These are phyloP conservation scores for Colletotrichum cuscutae DNA, from an alignment of 2,329 filamentous ascomycete genomes.

Conservation along the genomic window DNA sequence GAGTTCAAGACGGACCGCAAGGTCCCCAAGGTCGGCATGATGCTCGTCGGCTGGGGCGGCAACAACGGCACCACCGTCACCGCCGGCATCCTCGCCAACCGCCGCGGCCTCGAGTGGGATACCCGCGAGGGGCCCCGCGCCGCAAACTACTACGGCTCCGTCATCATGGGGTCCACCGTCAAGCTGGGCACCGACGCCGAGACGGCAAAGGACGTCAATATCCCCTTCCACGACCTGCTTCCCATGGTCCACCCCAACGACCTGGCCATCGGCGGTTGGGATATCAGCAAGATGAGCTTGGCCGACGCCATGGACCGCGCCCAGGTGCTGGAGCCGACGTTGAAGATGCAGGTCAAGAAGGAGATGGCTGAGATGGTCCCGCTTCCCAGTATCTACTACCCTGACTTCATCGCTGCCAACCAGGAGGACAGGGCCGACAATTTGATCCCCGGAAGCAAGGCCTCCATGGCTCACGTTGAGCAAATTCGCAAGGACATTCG, in stretches of 20 bases:
- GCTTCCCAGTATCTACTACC: conserved; percentile 96
- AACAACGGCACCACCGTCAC: conserved; percentile 99
- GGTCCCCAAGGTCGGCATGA: conserved; percentile 92
- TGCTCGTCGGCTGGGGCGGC: conserved; percentile 97
- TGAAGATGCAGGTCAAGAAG: conserved; percentile 91
- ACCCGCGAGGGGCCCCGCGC: conserved; percentile 87
- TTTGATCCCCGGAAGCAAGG: conserved; percentile 83
- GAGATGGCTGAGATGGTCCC: conserved; percentile 91
- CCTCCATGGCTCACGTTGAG: conserved; percentile 88
- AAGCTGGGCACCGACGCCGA: conserved; percentile 91
- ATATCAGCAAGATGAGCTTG: conserved; percentile 92
- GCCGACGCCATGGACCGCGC: conserved; percentile 95
- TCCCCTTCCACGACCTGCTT: conserved; percentile 92
- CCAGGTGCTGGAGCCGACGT: conserved; percentile 91
- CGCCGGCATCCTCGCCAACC: conserved; percentile 96
- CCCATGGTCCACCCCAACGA: conserved; percentile 99
- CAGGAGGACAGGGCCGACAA: conserved; percentile 98
- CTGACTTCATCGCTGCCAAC: conserved; percentile 98
- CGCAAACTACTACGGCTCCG: conserved; percentile 98
- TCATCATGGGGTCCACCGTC: conserved; percentile 96
- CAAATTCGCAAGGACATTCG: conserved; percentile 91
- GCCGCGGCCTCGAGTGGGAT: conserved; percentile 86
- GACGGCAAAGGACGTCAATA: conserved; percentile 90
- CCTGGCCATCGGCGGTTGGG: conserved; percentile 94
- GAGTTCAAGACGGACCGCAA: conserved; percentile 98